A percentile compares a stretch with the other conserved stretches of the same genome.
Conservation (phyloP, 176 grass and related monocot genomes). For the Themeda triandra region DNA sequence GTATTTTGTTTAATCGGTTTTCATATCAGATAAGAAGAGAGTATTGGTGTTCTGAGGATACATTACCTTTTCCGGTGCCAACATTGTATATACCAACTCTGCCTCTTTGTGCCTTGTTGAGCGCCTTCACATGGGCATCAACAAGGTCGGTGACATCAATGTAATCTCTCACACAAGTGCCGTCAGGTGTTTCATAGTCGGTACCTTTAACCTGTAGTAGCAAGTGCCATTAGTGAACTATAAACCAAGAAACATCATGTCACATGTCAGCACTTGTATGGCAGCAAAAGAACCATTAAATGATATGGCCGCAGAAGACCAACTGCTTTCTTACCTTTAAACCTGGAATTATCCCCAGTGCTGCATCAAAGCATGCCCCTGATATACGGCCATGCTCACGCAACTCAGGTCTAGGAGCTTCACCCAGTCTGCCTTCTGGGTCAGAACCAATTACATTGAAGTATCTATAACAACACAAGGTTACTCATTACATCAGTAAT, state of each 20-base stretch:
- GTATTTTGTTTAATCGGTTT: not conserved
- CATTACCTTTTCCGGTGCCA: conserved; percentile 82
- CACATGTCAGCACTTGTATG: not conserved
- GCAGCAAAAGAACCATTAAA: not conserved
- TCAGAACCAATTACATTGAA: conserved; percentile 99
- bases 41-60: not conserved
- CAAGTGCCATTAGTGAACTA: not conserved
- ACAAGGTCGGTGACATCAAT: conserved; percentile 96
- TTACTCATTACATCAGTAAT: not conserved
- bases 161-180: conserved; percentile 87
- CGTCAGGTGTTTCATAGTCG: conserved; percentile 78
- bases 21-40: not conserved
- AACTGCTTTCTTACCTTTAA: conserved; percentile 59
- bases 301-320: not conserved
- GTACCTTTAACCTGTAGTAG: conserved; percentile 76
- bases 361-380: conserved; percentile 92
- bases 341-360: conserved; percentile 79
- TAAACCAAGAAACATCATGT: not conserved
- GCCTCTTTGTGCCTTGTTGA: conserved; percentile 68
- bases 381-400: conserved; percentile 87
- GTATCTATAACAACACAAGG: conserved; percentile 51
- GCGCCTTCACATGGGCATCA: conserved; percentile 87
- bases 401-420: conserved; percentile 80
- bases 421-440: conserved; percentile 77
- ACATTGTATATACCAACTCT: conserved; percentile 96